Conservation (phyloP, 75 land plant species). For the Cryptomeria japonica region DNA sequence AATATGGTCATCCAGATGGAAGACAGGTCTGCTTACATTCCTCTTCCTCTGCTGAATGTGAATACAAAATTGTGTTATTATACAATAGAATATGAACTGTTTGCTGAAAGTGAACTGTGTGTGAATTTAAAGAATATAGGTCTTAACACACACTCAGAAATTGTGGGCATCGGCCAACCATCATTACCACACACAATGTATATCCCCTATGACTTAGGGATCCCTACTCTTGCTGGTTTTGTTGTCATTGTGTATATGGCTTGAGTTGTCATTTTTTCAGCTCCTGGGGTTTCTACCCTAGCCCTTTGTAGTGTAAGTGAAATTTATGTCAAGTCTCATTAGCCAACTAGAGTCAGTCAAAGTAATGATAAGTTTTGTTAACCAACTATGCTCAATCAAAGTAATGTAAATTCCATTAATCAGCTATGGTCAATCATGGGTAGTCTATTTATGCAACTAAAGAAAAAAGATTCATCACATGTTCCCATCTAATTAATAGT, state of each 20-base stretch:
- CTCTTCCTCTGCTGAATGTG: background rate
- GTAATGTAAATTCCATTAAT: no score
- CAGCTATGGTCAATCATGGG: background rate
- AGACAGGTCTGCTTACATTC: slow-evolving; percentile 67
- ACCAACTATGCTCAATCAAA: no score
- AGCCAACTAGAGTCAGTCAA: background rate
- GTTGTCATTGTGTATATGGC: background rate
- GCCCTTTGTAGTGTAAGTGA: background rate
- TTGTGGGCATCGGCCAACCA: background rate
- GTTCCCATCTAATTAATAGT: background rate
- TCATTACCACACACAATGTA: background rate
- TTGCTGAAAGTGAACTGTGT: background rate
- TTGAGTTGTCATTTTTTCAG: background rate
- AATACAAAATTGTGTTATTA: background rate
- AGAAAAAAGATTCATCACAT: background rate
- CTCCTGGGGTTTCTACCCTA: background rate
- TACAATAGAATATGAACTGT: background rate
- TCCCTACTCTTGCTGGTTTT: background rate
- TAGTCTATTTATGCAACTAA: background rate
- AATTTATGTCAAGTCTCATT: background rate
- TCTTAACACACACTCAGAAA: background rate
- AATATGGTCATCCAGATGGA: slow-evolving; percentile 99
- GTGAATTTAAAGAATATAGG: background rate
- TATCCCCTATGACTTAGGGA: background rate
- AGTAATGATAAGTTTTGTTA: no score